Base-by-base conservation (phyloP, 129 eudicot species). In the Scalesia atractyloides region DNA sequence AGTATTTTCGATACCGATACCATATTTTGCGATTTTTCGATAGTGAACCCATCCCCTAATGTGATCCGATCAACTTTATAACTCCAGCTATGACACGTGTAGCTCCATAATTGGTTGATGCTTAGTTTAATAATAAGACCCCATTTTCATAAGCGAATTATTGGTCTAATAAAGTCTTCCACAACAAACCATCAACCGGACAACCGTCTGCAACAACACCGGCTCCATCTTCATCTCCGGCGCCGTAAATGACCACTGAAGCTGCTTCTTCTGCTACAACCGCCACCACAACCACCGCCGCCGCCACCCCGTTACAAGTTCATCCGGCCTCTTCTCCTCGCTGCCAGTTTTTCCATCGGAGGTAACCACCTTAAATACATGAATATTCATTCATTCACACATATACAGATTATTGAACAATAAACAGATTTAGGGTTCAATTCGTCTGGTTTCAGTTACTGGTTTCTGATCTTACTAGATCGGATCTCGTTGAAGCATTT, bases 301-400 rank as follows among this genome's bases (percentile, higher is more conserved):
- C 82, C 78, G 37, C 67, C 47, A 49, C 79, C 82, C 5, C 92
- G 92, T 11, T 84, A 86, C 73, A 84, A 73, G 60, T 86, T 79
- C 80, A 24, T 86, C 26, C 80, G 87, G 90, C 96, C 96, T 59
- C 80, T 86, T 51, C 76, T 89, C 7, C 37, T 86, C 68, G 84
- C 77, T 51, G 85, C 76, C 79, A 89, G 83, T 73, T 48, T 89
- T 56, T 77, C 88, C 56, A 68, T 86, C 59, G 89, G 90, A 82
- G 97, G 92, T 82, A 61, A 17, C 30, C 30, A 11, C n/a, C 68
- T 41, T 72, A 14, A 56, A 57, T 17, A 53, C 26, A 53, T 53
- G 24, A 56, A 19, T 20, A 3, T 19, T 19, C 61, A 12, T 56
- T 56, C 1, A 56, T 9, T 11, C 30, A 56, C 61, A 71, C 5